Conservation (phyloP, 305 asterid species). For the Stenogyne calaminthoides region DNA sequence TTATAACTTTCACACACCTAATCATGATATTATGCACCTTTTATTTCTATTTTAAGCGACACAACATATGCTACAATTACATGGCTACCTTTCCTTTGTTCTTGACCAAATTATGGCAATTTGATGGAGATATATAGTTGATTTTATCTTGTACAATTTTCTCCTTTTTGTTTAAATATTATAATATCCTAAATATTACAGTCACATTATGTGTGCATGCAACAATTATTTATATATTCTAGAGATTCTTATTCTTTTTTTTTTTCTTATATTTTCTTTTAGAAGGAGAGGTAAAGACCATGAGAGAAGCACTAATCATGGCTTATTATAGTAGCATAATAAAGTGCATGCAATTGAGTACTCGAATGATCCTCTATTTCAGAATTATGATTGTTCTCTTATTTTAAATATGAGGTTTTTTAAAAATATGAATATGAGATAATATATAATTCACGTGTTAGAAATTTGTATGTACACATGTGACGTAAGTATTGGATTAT, state of each 20-base stretch:
- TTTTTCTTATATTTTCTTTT: no score
- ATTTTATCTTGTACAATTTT: neutral
- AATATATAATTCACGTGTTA: neutral
- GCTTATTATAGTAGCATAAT: no score
- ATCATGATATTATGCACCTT: neutral
- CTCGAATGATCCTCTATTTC: neutral
- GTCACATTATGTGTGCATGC: neutral
- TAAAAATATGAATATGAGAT: neutral
- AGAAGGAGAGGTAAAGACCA: no score
- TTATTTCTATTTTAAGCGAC: neutral
- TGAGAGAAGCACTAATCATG: no score
- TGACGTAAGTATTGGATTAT: no score
- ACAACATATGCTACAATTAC: neutral
- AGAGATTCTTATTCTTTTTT: no score
- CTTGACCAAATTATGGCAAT: neutral
- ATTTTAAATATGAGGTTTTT: neutral
- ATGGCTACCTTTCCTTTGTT: conserved; percentile 1
- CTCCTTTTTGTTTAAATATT: neutral
- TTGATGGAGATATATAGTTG: neutral
- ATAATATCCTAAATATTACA: neutral
- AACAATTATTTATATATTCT: neutral
- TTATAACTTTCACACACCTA: neutral
- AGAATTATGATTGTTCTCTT: neutral
- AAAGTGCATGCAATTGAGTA: no score
- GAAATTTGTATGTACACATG: no score